Conservation (phyloP, 495 filamentous ascomycete genomes). For the Aspergillus sclerotiicarbonarius region DNA sequence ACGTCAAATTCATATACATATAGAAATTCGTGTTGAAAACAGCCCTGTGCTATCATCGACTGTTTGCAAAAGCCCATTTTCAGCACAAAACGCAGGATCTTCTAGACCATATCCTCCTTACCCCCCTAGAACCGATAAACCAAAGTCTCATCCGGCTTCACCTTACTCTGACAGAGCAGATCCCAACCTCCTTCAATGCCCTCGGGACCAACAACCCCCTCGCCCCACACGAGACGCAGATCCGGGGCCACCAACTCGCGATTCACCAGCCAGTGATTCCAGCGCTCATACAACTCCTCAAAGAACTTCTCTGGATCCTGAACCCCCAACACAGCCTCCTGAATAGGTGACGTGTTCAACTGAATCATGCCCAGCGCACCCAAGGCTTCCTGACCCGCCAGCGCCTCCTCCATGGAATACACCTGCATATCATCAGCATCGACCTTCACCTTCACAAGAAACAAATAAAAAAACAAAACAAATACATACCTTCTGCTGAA, state of each 20-base stretch:
- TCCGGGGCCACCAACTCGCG: conserved; percentile 30
- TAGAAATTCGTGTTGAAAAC: too few relatives aligned
- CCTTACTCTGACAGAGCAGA: conserved; percentile 35
- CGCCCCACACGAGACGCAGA: conserved; percentile 39
- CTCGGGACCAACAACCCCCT: conserved; percentile 37
- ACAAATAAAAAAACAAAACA: not conserved
- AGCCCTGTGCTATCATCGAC: too few relatives aligned
- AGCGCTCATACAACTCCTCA: conserved; percentile 21
- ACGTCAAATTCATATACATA: too few relatives aligned
- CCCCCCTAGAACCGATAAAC: conserved; percentile 15
- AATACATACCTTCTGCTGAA: conserved; percentile 31
- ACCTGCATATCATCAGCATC: conserved; percentile 11
- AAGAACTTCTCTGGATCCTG: conserved; percentile 34
- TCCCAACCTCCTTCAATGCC: conserved; percentile 46
- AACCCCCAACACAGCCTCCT: conserved; percentile 33
- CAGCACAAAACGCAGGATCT: too few relatives aligned
- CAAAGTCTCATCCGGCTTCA: conserved; percentile 33
- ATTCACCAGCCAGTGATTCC: conserved; percentile 32
- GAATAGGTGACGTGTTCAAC: conserved; percentile 44
- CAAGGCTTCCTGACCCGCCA: conserved; percentile 4
- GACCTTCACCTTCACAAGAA: not conserved
- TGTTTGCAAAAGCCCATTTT: too few relatives aligned
- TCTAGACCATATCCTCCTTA: too few relatives aligned
- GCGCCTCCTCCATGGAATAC: conserved; percentile 26
- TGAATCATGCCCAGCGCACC: conserved; percentile 25